phyloP scores from a whole-genome alignment of 2,329 filamentous ascomycete species.

The Aspergillus clavatus region DNA sequence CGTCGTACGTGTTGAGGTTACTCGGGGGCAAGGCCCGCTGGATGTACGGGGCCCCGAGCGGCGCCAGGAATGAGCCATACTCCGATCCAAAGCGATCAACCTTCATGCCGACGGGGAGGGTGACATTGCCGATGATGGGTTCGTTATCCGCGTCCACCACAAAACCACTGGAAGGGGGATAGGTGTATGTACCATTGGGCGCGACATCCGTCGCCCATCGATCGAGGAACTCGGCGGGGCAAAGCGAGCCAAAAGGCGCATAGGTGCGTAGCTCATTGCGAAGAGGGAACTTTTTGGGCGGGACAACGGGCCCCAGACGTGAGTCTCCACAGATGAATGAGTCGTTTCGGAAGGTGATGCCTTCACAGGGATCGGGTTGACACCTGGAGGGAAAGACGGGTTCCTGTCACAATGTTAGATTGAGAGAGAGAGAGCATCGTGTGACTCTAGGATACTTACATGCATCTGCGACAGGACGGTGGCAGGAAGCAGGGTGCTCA shows the following conservation, averaged over 20 bases:
- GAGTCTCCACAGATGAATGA: constrained; percentile 38
- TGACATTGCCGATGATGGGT: constrained; percentile 41
- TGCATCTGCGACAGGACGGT: neutral
- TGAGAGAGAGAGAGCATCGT: too few relatives aligned
- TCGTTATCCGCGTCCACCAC: constrained; percentile 29
- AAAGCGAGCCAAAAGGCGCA: constrained; percentile 38
- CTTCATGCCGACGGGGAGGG: constrained; percentile 39
- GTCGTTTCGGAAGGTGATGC: constrained; percentile 26
- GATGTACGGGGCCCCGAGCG: constrained; percentile 45
- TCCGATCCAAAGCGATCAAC: constrained; percentile 49
- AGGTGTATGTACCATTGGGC: constrained; percentile 24
- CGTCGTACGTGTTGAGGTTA: constrained; percentile 39
- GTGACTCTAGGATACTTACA: neutral
- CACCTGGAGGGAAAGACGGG: constrained; percentile 8
- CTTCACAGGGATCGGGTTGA: constrained; percentile 25
- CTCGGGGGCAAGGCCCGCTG: constrained; percentile 46
- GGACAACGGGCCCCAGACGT: constrained; percentile 34
- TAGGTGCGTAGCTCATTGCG: constrained; percentile 31
- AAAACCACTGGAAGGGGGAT: constrained; percentile 44
- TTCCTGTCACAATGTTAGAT: too few relatives aligned
- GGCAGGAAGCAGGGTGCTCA: neutral
- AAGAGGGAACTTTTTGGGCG: constrained; percentile 32
- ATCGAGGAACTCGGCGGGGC: constrained; percentile 37
- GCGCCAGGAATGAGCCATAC: constrained; percentile 41
- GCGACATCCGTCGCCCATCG: constrained; percentile 13